Conservation (phyloP, 2,329 filamentous ascomycete genomes). For the Alternaria incomplexa region DNA sequence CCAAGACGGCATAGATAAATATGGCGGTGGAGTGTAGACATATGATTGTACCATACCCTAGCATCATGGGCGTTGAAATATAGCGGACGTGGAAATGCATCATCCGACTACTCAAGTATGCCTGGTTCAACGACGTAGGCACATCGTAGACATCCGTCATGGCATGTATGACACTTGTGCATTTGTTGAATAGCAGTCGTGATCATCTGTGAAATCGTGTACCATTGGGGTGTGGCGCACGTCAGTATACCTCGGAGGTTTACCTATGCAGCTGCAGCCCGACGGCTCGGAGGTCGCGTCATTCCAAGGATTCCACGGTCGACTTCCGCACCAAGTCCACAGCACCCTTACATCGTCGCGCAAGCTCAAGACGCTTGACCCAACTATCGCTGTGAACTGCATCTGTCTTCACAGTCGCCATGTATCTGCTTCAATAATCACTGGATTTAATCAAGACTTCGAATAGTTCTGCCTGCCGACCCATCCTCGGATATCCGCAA, state of each 20-base stretch:
- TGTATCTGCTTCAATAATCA: background rate
- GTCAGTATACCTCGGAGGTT: background rate
- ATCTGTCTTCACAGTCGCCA: background rate
- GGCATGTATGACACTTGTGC: background rate
- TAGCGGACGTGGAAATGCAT: background rate
- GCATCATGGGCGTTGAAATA: constrained; percentile 33
- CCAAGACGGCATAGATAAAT: constrained; percentile 63
- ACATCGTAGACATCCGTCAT: background rate
- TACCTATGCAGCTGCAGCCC: background rate
- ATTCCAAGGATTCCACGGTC: constrained; percentile 11
- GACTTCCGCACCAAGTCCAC: constrained; percentile 5
- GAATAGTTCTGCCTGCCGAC: background rate
- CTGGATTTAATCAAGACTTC: background rate
- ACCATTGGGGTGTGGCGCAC: background rate
- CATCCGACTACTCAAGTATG: background rate
- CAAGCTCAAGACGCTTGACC: background rate
- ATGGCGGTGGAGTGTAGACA: constrained; percentile 19
- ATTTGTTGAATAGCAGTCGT: background rate
- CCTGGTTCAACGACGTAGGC: background rate
- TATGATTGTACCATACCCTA: constrained; percentile 33
- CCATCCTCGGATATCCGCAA: constrained; percentile 15
- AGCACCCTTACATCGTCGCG: background rate
- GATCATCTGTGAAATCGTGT: background rate
- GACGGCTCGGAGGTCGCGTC: constrained; percentile 8
- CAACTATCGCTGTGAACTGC: background rate